Evolutionary conservation across 495 filamentous ascomycete genomes (phyloP).

Genomic region (Penicillium manginii): DNA sequence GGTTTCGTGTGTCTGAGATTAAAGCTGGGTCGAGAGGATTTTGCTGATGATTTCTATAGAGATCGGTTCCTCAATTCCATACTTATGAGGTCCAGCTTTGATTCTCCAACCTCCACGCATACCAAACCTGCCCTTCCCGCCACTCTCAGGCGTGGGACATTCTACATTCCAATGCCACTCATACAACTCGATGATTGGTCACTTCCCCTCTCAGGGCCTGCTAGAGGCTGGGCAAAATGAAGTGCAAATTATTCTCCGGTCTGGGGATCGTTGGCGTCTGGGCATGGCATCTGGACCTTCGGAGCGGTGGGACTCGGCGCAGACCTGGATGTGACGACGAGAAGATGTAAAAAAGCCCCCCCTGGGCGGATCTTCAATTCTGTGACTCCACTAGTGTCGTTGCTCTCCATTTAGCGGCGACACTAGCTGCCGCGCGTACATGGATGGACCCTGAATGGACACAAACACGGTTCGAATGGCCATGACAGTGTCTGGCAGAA

Average conservation of each 20-base stretch:
- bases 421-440: slow-evolving; percentile 23
- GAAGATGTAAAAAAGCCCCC: background rate
- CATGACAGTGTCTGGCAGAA: background rate
- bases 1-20: background rate
- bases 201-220: background rate
- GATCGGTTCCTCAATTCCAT: slow-evolving; percentile 1
- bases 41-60: background rate
- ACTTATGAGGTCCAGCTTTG: slow-evolving; percentile 1
- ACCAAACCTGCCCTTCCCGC: slow-evolving; percentile 22
- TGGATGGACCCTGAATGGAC: slow-evolving; percentile 4
- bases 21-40: background rate
- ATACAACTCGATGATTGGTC: slow-evolving; percentile 16
- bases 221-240: slow-evolving; percentile 23
- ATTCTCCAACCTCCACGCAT: slow-evolving; percentile 29
- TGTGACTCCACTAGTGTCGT: slow-evolving; percentile 13
- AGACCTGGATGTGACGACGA: background rate
- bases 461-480: background rate
- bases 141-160: slow-evolving; percentile 33
- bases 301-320: background rate
- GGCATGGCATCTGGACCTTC: slow-evolving; percentile 2
- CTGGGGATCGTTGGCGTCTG: slow-evolving; percentile 4
- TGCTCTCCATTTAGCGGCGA: slow-evolving; percentile 12
- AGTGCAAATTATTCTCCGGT: slow-evolving; percentile 23
- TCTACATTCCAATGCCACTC: slow-evolving; percentile 32
- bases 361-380: slow-evolving; percentile 27